Evolutionary conservation across 768 basidiomycete species (phyloP), one percentile per base, ranked within the genome.

Genomic region (Boletus rubroflammeus): DNA sequence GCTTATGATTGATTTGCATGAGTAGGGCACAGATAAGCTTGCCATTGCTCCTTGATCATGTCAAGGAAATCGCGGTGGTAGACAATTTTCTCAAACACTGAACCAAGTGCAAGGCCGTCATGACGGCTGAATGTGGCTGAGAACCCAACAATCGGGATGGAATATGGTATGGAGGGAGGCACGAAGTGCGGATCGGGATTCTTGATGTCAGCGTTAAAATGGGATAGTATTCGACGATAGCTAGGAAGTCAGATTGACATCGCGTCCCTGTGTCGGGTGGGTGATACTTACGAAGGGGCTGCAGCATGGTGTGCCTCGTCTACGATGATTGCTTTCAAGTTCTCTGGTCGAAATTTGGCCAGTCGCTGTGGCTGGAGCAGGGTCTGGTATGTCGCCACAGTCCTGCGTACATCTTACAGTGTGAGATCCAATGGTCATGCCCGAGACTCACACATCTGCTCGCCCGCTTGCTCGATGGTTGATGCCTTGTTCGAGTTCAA

Each of bases 281-380:
- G 36, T n/a, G n/a, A n/a, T 17, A n/a, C 34, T 51, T 73, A 95
- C 84, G 94, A 93, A 29, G 87, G 85, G 9, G 95, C 90, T 36
- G 91, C 94, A 28, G 95, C 90, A 70, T 98, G 96, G 67, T 98
- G 96, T 0, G 95, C 95, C 72, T 97, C 94, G 63, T 97, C 94
- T 3, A 97, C 77, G 42, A 96, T 84, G 54, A 97, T 76, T 15
- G 86, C 88, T 62, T 88, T 92, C 57, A 91, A 70, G 43, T 57
- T 63, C 10, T 69, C 63, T 3, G 88, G 86, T 63, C 85, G 76
- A 66, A 95, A 96, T 67, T 95, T 96, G 6, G 75, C 75, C 51
- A 93, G 65, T 19, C 91, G 79, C 9, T 79, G 72, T 5, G 77
- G 68, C 52, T 80, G 85, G 32, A 84, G 75, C 11, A 95, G 75